Evolutionary conservation across 805 yeast species (phyloP).

Genomic region (Nakazawaea holstii): DNA sequence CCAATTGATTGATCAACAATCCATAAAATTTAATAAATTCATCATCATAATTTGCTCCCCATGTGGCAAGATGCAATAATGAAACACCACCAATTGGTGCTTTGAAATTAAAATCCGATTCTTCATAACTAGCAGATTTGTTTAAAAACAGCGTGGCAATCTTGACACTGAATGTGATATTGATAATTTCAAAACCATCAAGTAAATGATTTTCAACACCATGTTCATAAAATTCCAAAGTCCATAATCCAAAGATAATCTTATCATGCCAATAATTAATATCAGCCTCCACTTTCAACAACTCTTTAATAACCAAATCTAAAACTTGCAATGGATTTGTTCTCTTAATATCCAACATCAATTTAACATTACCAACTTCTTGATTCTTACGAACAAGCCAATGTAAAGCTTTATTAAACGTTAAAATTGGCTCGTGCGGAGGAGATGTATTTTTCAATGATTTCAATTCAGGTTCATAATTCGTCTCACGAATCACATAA

Average conservation of each 20-base stretch:
- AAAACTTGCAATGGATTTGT: conserved; percentile 22
- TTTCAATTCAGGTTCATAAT: conserved; percentile 22
- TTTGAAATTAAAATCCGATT: not conserved
- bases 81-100: conserved; percentile 5
- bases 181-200: conserved; percentile 20
- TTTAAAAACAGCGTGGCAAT: conserved; percentile 18
- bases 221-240: conserved; percentile 21
- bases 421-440: conserved; percentile 28
- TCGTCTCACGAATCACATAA: conserved; percentile 20
- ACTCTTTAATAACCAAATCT: conserved; percentile 18
- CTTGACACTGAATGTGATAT: conserved; percentile 24
- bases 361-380: conserved; percentile 34
- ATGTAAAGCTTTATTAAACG: conserved; percentile 22
- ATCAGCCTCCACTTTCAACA: conserved; percentile 12
- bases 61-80: conserved; percentile 4
- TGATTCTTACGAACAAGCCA: conserved; percentile 37
- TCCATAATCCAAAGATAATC: conserved; percentile 33
- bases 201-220: conserved; percentile 16
- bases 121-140: not conserved
- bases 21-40: conserved; percentile 8
- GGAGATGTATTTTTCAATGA: conserved; percentile 21
- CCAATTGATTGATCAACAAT: conserved; percentile 1
- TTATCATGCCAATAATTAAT: conserved; percentile 26
- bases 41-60: conserved; percentile 6
- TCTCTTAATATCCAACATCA: conserved; percentile 31